Evolutionary conservation across 495 filamentous ascomycete genomes (phyloP).

Genomic region (Aspergillus sclerotioniger): DNA sequence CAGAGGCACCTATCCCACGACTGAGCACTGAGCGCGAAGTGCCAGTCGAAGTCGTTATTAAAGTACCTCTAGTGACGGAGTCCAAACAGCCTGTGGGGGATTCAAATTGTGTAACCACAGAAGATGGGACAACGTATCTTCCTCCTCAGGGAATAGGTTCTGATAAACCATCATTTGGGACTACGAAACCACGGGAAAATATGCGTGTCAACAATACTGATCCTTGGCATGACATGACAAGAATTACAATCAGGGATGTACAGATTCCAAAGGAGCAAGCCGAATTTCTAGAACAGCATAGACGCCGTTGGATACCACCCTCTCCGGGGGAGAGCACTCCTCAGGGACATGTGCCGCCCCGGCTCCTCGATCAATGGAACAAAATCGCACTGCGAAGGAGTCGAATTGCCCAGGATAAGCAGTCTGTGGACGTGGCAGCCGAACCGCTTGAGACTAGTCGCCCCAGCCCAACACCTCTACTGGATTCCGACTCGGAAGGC

Average conservation of each 20-base stretch:
- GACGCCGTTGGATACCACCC: conserved; percentile 47
- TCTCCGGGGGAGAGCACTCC: conserved; percentile 21
- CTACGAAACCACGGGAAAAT: not conserved
- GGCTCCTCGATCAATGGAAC: conserved; percentile 38
- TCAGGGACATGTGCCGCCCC: conserved; percentile 36
- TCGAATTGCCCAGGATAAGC: not conserved
- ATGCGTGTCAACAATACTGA: conserved; percentile 9
- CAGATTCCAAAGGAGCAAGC: conserved; percentile 60
- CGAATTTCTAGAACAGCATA: conserved; percentile 51
- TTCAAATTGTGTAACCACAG: not conserved
- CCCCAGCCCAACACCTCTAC: conserved; percentile 4
- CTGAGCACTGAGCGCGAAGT: not conserved
- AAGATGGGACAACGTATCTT: not conserved
- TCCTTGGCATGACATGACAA: conserved; percentile 39
- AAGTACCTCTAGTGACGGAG: not conserved
- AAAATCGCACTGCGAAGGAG: conserved; percentile 31
- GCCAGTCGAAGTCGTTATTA: not conserved
- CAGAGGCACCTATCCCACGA: not conserved
- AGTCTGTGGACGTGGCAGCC: not conserved
- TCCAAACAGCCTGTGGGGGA: not conserved
- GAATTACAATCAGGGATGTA: conserved; percentile 46
- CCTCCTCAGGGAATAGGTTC: not conserved
- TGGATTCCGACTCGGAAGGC: conserved; percentile 17
- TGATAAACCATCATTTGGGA: not conserved
- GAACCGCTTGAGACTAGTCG: conserved; percentile 3